phyloP scores from a whole-genome alignment of 805 yeast genomes.

The Metschnikowia proteae region DNA sequence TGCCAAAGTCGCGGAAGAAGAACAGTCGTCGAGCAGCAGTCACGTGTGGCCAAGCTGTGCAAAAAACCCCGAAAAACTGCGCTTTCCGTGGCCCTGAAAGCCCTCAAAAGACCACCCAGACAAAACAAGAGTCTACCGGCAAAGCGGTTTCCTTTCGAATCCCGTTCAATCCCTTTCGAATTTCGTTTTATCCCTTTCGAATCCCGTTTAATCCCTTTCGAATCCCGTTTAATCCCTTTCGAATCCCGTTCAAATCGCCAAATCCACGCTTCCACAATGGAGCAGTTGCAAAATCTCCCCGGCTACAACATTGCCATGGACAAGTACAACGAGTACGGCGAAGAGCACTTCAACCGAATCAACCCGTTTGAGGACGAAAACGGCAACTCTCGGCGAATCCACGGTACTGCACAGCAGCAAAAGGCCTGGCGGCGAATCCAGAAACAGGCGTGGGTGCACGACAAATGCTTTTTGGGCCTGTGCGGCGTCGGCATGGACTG shows the following conservation, averaged over 20 bases:
- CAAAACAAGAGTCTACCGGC: too few relatives aligned
- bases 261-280: slow-evolving; percentile 2
- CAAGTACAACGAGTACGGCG: slow-evolving; percentile 63
- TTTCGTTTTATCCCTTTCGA: too few relatives aligned
- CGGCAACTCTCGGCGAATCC: slow-evolving; percentile 62
- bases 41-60: too few relatives aligned
- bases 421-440: slow-evolving; percentile 72
- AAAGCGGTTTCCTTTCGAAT: too few relatives aligned
- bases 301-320: slow-evolving; percentile 57
- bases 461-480: slow-evolving; percentile 77
- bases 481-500: slow-evolving; percentile 60
- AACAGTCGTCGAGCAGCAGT: too few relatives aligned
- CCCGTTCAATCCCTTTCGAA: too few relatives aligned
- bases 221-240: too few relatives aligned
- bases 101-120: too few relatives aligned
- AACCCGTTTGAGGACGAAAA: slow-evolving; percentile 62
- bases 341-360: slow-evolving; percentile 56
- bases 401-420: slow-evolving; percentile 41
- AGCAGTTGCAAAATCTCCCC: slow-evolving; percentile 34
- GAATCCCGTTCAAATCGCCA: too few relatives aligned
- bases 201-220: too few relatives aligned
- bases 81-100: too few relatives aligned
- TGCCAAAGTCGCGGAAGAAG: not conserved
- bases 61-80: too few relatives aligned
- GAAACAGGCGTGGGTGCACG: slow-evolving; percentile 81